These are phyloP conservation scores for Boletus vermiculosoides DNA, from an alignment of 768 basidiomycete species.

Conservation along the genomic window DNA sequence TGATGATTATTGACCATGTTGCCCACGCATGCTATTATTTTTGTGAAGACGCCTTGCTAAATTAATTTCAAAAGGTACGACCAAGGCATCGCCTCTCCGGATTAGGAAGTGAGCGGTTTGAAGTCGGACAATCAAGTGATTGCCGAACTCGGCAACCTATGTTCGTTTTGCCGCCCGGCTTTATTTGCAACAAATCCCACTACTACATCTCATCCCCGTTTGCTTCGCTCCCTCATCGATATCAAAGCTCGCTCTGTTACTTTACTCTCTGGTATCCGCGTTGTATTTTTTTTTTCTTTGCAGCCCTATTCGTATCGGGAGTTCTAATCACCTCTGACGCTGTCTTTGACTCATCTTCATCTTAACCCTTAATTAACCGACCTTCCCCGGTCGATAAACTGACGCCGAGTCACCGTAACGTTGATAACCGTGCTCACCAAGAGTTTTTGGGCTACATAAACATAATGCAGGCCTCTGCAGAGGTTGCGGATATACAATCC, in stretches of 20 bases:
- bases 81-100: conserved; percentile 21
- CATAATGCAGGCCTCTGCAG: conserved; percentile 31
- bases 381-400: conserved; percentile 41
- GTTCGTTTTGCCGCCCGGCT: conserved; percentile 38
- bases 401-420: conserved; percentile 41
- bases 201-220: conserved; percentile 30
- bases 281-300: conserved; percentile 2
- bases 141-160: conserved; percentile 38
- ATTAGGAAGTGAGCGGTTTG: conserved; percentile 33
- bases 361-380: conserved; percentile 40
- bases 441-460: conserved; percentile 9
- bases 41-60: conserved; percentile 13
- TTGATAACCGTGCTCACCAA: conserved; percentile 36
- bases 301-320: neutral
- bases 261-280: conserved; percentile 10
- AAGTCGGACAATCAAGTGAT: conserved; percentile 37
- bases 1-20: conserved; percentile 14
- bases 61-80: conserved; percentile 26
- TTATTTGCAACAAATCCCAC: conserved; percentile 42
- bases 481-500: conserved; percentile 30
- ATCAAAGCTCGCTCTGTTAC: conserved; percentile 19
- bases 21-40: conserved; percentile 20
- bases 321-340: conserved; percentile 5
- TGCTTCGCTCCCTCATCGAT: conserved; percentile 32
- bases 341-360: conserved; percentile 24